Conservation (phyloP, 257 asterid species). For the Solanum ahanhuiri region DNA sequence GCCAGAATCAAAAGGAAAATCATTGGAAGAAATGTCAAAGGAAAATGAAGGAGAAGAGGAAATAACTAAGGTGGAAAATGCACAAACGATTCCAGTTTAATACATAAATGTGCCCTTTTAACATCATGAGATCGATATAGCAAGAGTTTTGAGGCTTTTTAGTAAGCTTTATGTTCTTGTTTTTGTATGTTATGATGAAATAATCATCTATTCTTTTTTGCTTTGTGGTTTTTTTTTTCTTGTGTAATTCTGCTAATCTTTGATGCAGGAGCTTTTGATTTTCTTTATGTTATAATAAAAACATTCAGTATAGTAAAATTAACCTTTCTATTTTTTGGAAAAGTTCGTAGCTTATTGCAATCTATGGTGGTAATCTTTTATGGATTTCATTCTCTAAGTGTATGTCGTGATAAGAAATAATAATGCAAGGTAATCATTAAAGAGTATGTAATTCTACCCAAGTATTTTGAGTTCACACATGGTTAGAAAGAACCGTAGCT, state of each 20-base stretch:
- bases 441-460: not conserved
- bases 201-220: not conserved
- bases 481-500: not conserved
- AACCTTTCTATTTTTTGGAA: not conserved
- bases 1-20: slow-evolving; percentile 39
- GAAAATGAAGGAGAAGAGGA: slow-evolving; percentile 25
- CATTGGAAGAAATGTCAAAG: slow-evolving; percentile 32
- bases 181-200: not conserved
- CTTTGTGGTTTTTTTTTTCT: not conserved
- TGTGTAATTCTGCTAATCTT: not conserved
- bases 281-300: not conserved
- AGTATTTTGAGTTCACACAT: not conserved
- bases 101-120: not conserved
- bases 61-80: not conserved
- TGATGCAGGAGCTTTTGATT: not conserved
- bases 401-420: not conserved
- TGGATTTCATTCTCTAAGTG: not conserved
- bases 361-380: not conserved
- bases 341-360: not conserved
- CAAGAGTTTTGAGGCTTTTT: not conserved
- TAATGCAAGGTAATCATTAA: not conserved
- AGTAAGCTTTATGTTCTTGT: not conserved
- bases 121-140: not conserved
- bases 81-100: slow-evolving; percentile 21
- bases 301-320: not conserved